Conservation (phyloP, 345 rosid species). For the Geranium rotundifolium region DNA sequence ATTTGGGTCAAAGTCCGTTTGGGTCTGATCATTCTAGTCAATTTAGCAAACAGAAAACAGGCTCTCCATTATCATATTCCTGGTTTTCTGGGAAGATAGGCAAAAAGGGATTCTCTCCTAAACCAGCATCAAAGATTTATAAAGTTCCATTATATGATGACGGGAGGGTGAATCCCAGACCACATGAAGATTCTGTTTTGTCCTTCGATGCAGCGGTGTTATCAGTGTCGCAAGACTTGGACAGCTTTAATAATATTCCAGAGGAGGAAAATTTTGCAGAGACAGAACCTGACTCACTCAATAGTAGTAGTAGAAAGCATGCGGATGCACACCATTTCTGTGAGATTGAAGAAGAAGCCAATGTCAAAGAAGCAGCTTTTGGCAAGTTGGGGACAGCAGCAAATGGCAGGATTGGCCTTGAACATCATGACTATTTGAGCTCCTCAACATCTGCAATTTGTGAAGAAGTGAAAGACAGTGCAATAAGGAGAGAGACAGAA, state of each 20-base stretch:
- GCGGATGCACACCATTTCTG: conserved; percentile 17
- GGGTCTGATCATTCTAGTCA: conserved; percentile 37
- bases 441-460: conserved; percentile 20
- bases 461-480: conserved; percentile 37
- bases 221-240: conserved; percentile 46
- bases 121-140: conserved; percentile 20
- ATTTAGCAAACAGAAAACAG: conserved; percentile 24
- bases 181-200: conserved; percentile 29
- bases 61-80: conserved; percentile 23
- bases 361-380: conserved; percentile 1
- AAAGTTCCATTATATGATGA: conserved; percentile 14
- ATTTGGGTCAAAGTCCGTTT: conserved; percentile 64
- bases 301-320: conserved; percentile 12
- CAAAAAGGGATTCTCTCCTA: conserved; percentile 29
- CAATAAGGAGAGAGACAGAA: conserved; percentile 59
- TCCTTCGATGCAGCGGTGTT: conserved; percentile 77
- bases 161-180: conserved; percentile 11
- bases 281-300: conserved; percentile 12
- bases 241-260: conserved; percentile 31
- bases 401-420: neutral
- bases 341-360: conserved; percentile 38
- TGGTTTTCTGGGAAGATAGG: conserved; percentile 38
- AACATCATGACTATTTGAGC: neutral
- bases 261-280: conserved; percentile 24
- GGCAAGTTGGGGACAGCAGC: neutral